Conservation (phyloP, 768 basidiomycete species). For the Suillus occidentalis region DNA sequence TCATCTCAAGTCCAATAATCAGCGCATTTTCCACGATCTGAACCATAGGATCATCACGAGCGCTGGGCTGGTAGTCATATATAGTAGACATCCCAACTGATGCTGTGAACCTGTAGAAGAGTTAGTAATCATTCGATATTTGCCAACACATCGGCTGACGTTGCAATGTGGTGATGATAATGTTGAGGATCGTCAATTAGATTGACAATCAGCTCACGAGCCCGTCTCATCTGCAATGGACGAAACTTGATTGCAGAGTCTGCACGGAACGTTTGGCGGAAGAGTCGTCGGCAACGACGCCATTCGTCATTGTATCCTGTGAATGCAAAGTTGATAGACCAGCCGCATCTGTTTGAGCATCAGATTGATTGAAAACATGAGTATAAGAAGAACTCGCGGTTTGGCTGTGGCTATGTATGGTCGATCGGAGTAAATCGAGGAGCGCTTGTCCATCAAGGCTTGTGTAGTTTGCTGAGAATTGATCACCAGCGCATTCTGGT, state of each 20-base stretch:
- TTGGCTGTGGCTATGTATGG: conserved; percentile 3
- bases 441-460: no score
- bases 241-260: conserved; percentile 26
- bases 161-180: conserved; percentile 24
- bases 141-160: conserved; percentile 10
- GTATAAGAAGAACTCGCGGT: conserved; percentile 2
- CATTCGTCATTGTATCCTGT: conserved; percentile 3
- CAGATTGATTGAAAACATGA: no score
- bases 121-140: not conserved
- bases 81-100: not conserved
- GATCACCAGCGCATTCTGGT: no score
- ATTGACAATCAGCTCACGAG: conserved; percentile 24
- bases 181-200: conserved; percentile 29
- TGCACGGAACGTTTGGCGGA: conserved; percentile 39
- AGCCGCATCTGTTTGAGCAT: conserved; percentile 1
- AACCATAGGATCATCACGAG: conserved; percentile 10
- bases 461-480: no score
- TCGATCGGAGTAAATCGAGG: conserved; percentile 10
- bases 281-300: conserved; percentile 33
- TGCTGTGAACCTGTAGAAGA: conserved; percentile 13
- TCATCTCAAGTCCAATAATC: not conserved
- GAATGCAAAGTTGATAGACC: conserved; percentile 2
- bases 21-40: not conserved
- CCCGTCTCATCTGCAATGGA: conserved; percentile 24
- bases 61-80: conserved; percentile 2